A percentile compares a stretch with the other conserved stretches of the same genome.
These are phyloP conservation scores for Nicotiana sylvestris DNA, from an alignment of 257 asterid species.

Conservation along the genomic window DNA sequence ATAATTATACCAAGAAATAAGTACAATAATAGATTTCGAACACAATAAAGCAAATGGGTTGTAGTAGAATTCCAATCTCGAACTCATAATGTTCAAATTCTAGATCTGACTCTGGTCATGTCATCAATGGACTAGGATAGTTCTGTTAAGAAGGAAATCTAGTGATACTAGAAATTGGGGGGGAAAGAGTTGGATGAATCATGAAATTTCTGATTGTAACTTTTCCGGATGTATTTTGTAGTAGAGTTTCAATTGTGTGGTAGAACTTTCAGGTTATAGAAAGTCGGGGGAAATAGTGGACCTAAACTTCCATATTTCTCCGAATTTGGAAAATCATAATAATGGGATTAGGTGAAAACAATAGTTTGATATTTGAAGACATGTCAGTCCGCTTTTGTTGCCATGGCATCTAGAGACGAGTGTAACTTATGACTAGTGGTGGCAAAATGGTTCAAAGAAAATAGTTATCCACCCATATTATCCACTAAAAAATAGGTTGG, in stretches of 20 bases:
- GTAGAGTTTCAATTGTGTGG: background rate
- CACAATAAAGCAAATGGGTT: too few relatives aligned
- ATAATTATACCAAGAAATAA: background rate
- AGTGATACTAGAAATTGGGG: background rate
- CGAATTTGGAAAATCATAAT: background rate
- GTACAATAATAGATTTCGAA: too few relatives aligned
- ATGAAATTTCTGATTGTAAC: background rate
- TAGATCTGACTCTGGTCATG: background rate
- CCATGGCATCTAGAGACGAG: background rate
- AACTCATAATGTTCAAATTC: too few relatives aligned
- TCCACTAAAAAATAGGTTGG: too few relatives aligned
- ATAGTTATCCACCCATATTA: too few relatives aligned
- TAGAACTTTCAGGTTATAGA: background rate
- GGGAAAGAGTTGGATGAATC: background rate
- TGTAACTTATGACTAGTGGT: background rate
- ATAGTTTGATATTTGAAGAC: background rate
- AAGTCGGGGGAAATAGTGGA: background rate
- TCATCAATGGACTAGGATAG: background rate
- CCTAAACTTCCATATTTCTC: background rate
- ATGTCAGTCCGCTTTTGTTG: background rate
- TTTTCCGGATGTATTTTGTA: background rate
- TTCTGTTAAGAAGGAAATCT: background rate
- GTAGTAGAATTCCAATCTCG: too few relatives aligned
- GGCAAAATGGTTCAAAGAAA: too few relatives aligned
- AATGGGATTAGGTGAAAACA: background rate